Base-by-base conservation (phyloP, 371 early-diverging fungal species). In the Mucor lusitanicus region DNA sequence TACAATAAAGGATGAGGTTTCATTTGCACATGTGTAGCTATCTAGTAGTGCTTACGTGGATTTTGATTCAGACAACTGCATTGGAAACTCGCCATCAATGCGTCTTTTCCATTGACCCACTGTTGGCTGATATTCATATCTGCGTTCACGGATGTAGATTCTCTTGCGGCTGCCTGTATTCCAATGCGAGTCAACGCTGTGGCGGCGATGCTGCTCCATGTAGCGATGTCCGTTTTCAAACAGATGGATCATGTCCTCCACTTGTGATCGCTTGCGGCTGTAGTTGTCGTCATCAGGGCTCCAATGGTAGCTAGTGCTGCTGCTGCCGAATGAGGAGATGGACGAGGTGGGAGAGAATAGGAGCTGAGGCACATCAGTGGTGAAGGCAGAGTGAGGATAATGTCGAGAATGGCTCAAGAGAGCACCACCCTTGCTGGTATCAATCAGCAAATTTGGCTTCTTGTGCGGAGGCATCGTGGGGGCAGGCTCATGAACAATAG, bases 91-190 rank as follows among this genome's bases (percentile, higher is more conserved):
- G 33, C 15, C 23, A 8, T 46, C 19, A n/a, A 48, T 40, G 3
- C 71, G 62, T n/a, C 61, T 74, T 21, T 65, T 59, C 74, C 74
- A 74, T 60, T 71, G 71, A 42, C 23, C 58, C 7, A 57, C 53
- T 25, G 39, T 68, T 19, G 74, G 74, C n/a, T 68, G 40, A 35
- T 55, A 74, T 19, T 71, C 60, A 48, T 64, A 74, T 37, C 48
- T 46, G 23, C 72, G 58, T 23, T 64, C 53, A 0, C 25, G 60
- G n/a, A 72, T 72, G 15, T 46, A 56, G 13, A 50, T 19, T 21
- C 33, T 48, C 17, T 39, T 58, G 3, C 40, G 30, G 12, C 39
- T 59, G 19, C 3, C 8, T 4, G 1, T n/a, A n/a, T n/a, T 35
- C 37, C 50, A 42, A 32, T 64, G 19, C 15, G 69, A 59, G 42